Percentiles rank a stretch among this genome's conserved stretches.
Evolutionary conservation across 257 asterid species (phyloP).

Genomic region (Solanum microdontum): DNA sequence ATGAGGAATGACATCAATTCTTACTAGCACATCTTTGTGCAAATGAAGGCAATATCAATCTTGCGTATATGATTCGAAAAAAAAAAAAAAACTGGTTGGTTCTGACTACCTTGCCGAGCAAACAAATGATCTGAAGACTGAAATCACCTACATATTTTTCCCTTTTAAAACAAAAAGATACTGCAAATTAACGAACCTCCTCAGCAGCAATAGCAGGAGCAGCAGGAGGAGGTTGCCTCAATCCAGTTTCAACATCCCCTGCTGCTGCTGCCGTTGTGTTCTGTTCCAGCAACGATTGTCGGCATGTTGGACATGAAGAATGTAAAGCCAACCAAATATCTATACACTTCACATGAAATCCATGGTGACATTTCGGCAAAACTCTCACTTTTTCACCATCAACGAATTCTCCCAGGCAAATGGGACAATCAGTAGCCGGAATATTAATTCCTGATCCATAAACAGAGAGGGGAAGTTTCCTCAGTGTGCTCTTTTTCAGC

Average conservation of each 20-base stretch:
- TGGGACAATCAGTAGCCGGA: constrained; percentile 60
- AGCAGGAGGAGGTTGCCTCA: constrained; percentile 6
- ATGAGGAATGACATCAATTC: background rate
- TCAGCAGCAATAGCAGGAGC: constrained; percentile 18
- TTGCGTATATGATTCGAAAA: background rate
- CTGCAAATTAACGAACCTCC: constrained; percentile 25
- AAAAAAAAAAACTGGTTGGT: background rate
- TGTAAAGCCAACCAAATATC: constrained; percentile 68
- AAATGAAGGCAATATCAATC: background rate
- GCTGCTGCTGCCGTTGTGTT: background rate
- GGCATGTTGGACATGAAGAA: constrained; percentile 73
- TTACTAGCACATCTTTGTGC: background rate
- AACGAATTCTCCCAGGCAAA: constrained; percentile 56
- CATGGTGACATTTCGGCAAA: constrained; percentile 60
- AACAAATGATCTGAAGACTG: background rate
- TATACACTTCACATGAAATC: constrained; percentile 58
- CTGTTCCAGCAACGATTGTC: constrained; percentile 46
- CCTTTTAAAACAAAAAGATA: background rate
- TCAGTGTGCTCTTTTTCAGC: constrained; percentile 37
- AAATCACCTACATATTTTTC: background rate
- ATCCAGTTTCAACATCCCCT: constrained; percentile 15
- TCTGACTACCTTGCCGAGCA: background rate
- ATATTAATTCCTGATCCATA: constrained; percentile 28
- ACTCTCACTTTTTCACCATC: constrained; percentile 74
- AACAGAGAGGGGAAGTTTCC: constrained; percentile 53